Conservation (phyloP, 768 basidiomycete species). For the Amyloporia xantha region DNA sequence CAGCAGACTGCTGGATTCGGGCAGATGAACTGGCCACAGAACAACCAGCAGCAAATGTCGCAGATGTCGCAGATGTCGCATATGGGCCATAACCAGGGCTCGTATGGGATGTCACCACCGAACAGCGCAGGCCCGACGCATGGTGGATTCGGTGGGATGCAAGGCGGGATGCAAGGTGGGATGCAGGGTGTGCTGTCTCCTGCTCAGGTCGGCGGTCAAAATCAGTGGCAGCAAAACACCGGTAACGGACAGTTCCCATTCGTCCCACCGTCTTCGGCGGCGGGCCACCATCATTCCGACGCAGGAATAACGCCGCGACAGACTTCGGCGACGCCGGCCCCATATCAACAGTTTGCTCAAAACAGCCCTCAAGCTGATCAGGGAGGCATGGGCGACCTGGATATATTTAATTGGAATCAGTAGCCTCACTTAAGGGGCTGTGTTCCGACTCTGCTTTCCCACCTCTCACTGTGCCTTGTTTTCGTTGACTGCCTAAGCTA, state of each 20-base stretch:
- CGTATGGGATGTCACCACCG: constrained; percentile 16
- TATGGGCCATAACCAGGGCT: constrained; percentile 1
- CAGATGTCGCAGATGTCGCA: constrained; percentile 19
- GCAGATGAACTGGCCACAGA: constrained; percentile 25
- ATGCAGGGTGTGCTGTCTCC: constrained; percentile 12
- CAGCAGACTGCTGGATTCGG: constrained; percentile 31
- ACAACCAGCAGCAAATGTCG: constrained; percentile 22
- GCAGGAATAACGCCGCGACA: constrained; percentile 30
- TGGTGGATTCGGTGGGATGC: constrained; percentile 7
- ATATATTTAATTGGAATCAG: constrained; percentile 44
- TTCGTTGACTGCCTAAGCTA: constrained; percentile 17
- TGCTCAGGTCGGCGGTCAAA: constrained; percentile 8
- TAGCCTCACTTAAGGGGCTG: constrained; percentile 19
- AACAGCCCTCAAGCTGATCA: constrained; percentile 37
- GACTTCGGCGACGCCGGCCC: constrained; percentile 42
- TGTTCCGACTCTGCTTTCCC: constrained; percentile 17
- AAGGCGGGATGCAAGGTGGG: constrained; percentile 1
- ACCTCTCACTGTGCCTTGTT: constrained; percentile 11
- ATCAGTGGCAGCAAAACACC: constrained; percentile 13
- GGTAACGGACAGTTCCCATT: constrained; percentile 15
- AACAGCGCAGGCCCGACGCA: constrained; percentile 9
- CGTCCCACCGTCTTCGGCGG: constrained; percentile 17
- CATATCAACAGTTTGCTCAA: constrained; percentile 33
- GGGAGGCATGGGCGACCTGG: constrained; percentile 42
- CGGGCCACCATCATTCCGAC: constrained; percentile 12